phyloP scores from a whole-genome alignment of 345 rosid genomes.

The Nephelium lappaceum region DNA sequence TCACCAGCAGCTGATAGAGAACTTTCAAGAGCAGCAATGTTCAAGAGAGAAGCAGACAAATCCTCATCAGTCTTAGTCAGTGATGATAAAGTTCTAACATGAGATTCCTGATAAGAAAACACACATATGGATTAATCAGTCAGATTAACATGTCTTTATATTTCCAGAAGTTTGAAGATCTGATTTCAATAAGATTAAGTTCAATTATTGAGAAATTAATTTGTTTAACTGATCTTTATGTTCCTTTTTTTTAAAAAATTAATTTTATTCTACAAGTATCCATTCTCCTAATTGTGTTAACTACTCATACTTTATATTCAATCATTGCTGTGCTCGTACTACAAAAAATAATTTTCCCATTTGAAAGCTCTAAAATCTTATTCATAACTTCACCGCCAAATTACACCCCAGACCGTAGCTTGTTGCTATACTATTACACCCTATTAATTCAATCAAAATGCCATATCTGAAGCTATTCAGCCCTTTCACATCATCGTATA shows the following conservation, averaged over 20 bases:
- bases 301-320: background rate
- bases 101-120: constrained; percentile 68
- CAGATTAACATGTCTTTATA: background rate
- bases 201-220: background rate
- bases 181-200: background rate
- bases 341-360: background rate
- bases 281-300: background rate
- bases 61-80: constrained; percentile 79
- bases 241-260: too few relatives aligned
- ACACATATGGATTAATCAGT: background rate
- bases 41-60: constrained; percentile 78
- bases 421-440: background rate
- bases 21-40: constrained; percentile 73
- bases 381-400: background rate
- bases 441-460: too few relatives aligned
- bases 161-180: background rate
- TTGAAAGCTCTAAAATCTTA: background rate
- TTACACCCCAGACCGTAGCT: background rate
- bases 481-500: background rate
- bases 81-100: constrained; percentile 59
- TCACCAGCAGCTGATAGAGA: constrained; percentile 87
- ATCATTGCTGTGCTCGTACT: background rate
- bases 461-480: background rate
- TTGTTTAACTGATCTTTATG: background rate
- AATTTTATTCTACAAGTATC: background rate